Evolutionary conservation across 352 stramenopile species (phyloP).

Genomic region (Globisporangium megalacanthum): DNA sequence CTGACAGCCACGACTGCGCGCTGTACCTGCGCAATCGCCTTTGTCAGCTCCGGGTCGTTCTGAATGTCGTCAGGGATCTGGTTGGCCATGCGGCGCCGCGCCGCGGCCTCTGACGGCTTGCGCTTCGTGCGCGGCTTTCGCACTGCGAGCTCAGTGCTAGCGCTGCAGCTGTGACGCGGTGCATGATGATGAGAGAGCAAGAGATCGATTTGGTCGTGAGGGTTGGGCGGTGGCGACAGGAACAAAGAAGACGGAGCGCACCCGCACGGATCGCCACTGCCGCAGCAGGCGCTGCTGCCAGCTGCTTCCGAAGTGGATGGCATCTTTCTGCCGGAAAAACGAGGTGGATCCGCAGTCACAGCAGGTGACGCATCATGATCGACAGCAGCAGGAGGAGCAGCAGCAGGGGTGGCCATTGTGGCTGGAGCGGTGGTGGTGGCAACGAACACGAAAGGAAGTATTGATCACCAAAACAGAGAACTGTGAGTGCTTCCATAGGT

Average conservation of each 20-base stretch:
- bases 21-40: slow-evolving; percentile 82
- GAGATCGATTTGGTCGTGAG: neutral
- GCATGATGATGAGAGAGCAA: neutral
- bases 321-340: slow-evolving; percentile 52
- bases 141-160: slow-evolving; percentile 16
- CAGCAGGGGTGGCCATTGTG: no score
- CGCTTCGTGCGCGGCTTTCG: slow-evolving; percentile 46
- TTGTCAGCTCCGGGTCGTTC: slow-evolving; percentile 82
- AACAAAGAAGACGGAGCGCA: slow-evolving; percentile 1
- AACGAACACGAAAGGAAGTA: neutral
- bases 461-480: no score
- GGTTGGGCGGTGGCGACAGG: neutral
- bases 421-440: neutral
- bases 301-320: neutral
- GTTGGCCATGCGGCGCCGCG: slow-evolving; percentile 75
- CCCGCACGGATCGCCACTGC: slow-evolving; percentile 1
- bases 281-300: slow-evolving; percentile 5
- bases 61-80: slow-evolving; percentile 90
- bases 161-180: neutral
- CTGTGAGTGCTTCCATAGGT: no score
- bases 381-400: neutral
- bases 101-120: slow-evolving; percentile 51
- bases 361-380: neutral
- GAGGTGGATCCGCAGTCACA: slow-evolving; percentile 20
- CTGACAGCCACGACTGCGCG: neutral